Percentiles rank a stretch among this genome's conserved stretches.
Evolutionary conservation across 805 yeast genomes (phyloP).

Genomic region (Yamadazyma philogaea): DNA sequence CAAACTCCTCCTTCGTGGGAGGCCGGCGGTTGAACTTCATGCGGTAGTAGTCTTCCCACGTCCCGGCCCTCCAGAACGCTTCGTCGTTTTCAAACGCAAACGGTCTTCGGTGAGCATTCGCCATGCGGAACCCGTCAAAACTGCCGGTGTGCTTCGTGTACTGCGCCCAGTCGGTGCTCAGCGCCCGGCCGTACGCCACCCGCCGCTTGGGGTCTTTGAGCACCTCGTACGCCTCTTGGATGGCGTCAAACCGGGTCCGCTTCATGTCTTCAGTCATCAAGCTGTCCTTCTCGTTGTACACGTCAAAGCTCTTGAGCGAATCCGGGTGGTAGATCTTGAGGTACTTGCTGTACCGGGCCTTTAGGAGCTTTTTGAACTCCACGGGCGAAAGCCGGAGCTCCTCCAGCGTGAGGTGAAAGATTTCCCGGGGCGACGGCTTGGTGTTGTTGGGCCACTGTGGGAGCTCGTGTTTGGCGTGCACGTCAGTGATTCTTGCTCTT

Average conservation of each 20-base stretch:
- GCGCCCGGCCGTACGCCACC: slow-evolving; percentile 26
- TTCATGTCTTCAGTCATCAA: slow-evolving; percentile 31
- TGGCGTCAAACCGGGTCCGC: slow-evolving; percentile 27
- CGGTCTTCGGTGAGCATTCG: slow-evolving; percentile 35
- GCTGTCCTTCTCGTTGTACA: slow-evolving; percentile 26
- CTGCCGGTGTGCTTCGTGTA: slow-evolving; percentile 10
- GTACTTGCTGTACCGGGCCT: slow-evolving; percentile 29
- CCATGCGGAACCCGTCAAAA: slow-evolving; percentile 35
- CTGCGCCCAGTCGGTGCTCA: slow-evolving; percentile 25
- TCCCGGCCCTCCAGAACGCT: slow-evolving; percentile 58
- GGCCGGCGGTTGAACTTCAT: slow-evolving; percentile 36
- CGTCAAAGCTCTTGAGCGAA: slow-evolving; percentile 26
- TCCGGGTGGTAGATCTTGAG: slow-evolving; percentile 89
- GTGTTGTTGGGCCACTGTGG: slow-evolving; percentile 56
- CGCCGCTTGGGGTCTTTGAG: slow-evolving; percentile 50
- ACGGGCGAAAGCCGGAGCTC: slow-evolving; percentile 41
- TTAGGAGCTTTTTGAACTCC: slow-evolving; percentile 50
- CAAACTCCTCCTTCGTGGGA: slow-evolving; percentile 40
- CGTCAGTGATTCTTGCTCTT: slow-evolving; percentile 3
- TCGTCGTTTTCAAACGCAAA: slow-evolving; percentile 34
- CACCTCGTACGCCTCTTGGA: slow-evolving; percentile 38
- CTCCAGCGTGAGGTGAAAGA: slow-evolving; percentile 40
- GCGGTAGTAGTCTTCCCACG: slow-evolving; percentile 60
- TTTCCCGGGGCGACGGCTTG: slow-evolving; percentile 68
- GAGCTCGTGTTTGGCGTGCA: slow-evolving; percentile 20